These are phyloP conservation scores for Pestalotiopsis fici DNA, from an alignment of 2,329 filamentous ascomycete genomes.

Conservation along the genomic window DNA sequence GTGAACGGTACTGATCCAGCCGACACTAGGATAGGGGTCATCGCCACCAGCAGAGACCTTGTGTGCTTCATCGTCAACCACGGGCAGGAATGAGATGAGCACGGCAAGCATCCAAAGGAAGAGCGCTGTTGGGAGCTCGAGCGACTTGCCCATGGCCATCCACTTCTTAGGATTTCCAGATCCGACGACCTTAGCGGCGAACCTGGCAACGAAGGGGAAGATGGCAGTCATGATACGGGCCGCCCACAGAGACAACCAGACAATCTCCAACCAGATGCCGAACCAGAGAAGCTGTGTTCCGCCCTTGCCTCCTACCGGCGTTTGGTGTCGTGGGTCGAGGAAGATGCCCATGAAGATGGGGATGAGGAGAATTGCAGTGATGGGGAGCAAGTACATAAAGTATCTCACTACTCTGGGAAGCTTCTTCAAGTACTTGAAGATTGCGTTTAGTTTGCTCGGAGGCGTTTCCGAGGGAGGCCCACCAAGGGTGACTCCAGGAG, in stretches of 20 bases:
- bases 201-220: conserved; percentile 47
- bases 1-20: conserved; percentile 79
- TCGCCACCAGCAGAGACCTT: conserved; percentile 30
- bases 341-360: conserved; percentile 68
- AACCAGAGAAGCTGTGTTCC: conserved; percentile 87
- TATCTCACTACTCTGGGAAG: conserved; percentile 69
- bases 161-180: conserved; percentile 92
- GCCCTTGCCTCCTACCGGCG: conserved; percentile 64
- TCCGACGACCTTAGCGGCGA: conserved; percentile 68
- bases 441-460: conserved; percentile 59
- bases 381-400: conserved; percentile 69
- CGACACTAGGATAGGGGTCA: conserved; percentile 49
- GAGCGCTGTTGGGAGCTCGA: conserved; percentile 82
- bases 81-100: conserved; percentile 82
- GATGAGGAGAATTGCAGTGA: conserved; percentile 65
- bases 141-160: conserved; percentile 81
- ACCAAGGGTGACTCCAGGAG: conserved; percentile 17
- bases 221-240: conserved; percentile 56
- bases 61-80: conserved; percentile 63
- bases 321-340: conserved; percentile 41
- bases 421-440: conserved; percentile 55
- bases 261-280: conserved; percentile 89
- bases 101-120: conserved; percentile 93
- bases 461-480: conserved; percentile 47
- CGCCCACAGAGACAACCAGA: conserved; percentile 91